Conservation (phyloP, 2,329 filamentous ascomycete genomes). For the Exserohilum turcica region DNA sequence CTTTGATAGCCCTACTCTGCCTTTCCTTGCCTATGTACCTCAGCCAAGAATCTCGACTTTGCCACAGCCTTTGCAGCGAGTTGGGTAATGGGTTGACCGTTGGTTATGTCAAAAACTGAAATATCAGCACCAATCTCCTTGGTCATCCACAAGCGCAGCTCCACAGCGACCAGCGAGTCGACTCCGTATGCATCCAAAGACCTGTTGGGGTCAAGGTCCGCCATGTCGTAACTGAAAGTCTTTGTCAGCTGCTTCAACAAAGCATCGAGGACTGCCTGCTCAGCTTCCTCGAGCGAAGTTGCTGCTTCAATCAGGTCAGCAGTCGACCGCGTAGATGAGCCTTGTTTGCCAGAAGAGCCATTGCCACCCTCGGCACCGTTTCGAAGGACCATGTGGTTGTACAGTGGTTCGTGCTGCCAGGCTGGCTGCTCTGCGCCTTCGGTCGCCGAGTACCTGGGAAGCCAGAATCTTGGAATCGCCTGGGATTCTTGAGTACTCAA, state of each 20-base stretch:
- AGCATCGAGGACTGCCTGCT: not conserved
- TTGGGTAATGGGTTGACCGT: not conserved
- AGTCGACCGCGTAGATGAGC: not conserved
- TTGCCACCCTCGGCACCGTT: not conserved
- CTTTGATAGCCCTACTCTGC: no score
- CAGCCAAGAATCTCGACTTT: not conserved
- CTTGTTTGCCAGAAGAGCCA: not conserved
- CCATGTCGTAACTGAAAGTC: not conserved
- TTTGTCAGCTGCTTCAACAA: not conserved
- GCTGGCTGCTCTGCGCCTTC: not conserved
- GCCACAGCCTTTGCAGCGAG: not conserved
- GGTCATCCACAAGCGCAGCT: not conserved
- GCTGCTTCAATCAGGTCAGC: not conserved
- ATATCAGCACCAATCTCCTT: not conserved
- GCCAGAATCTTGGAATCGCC: not conserved
- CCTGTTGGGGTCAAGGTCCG: not conserved
- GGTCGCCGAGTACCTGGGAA: not conserved
- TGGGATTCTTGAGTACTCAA: not conserved
- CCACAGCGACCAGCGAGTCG: not conserved
- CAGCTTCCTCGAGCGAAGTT: not conserved
- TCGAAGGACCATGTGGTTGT: not conserved
- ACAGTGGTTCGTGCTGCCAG: not conserved
- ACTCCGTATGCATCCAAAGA: not conserved
- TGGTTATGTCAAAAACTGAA: not conserved
- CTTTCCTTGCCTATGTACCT: not conserved